Conservation (phyloP, 2,329 filamentous ascomycete species). For the Esteya vermicola region DNA sequence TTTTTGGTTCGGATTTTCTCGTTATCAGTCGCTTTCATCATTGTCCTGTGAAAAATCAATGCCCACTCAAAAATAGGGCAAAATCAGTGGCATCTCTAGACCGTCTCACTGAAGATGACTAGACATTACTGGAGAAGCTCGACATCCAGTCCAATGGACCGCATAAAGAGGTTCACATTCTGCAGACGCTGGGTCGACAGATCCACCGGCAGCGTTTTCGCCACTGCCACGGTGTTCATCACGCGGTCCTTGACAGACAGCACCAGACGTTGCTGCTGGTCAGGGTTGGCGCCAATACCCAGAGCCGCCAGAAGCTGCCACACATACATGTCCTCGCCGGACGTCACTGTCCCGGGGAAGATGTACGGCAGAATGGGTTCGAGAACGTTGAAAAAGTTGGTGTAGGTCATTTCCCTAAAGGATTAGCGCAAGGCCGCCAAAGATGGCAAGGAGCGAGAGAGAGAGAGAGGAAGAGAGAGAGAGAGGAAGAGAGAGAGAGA, state of each 20-base stretch:
- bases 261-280: constrained; percentile 89
- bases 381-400: constrained; percentile 71
- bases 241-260: constrained; percentile 95
- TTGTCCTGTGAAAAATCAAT: neutral
- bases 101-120: no score
- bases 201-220: constrained; percentile 77
- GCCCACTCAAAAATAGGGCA: neutral
- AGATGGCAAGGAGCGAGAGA: no score
- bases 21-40: neutral
- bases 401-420: constrained; percentile 59
- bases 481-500: no score
- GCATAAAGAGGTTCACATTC: constrained; percentile 97
- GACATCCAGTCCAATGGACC: constrained; percentile 95
- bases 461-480: no score
- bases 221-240: constrained; percentile 81
- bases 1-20: neutral
- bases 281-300: constrained; percentile 81
- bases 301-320: constrained; percentile 97
- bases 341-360: constrained; percentile 83
- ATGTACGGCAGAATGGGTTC: constrained; percentile 73
- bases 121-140: constrained; percentile 52
- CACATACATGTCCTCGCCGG: constrained; percentile 86
- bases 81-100: neutral
- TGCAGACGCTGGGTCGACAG: constrained; percentile 72
- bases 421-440: no score